Conservation (phyloP, 169 alveolate genomes). For the Eimeria maxima region DNA sequence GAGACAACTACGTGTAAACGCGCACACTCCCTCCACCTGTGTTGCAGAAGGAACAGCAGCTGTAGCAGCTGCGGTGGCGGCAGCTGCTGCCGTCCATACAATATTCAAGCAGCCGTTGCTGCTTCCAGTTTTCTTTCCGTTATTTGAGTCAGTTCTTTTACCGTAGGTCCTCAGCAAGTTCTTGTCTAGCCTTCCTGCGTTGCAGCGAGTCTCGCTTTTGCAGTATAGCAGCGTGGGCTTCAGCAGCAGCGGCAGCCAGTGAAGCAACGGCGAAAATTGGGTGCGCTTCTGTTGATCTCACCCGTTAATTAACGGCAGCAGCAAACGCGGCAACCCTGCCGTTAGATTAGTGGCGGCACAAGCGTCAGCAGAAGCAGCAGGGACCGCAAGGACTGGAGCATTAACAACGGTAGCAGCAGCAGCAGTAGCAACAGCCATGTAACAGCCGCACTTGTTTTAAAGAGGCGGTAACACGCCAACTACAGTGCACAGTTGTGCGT, state of each 20-base stretch:
- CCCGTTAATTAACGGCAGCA: not conserved
- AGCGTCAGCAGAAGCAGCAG: not conserved
- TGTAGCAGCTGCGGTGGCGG: not conserved
- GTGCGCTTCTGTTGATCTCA: not conserved
- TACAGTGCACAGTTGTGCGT: not conserved
- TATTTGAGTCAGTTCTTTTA: not conserved
- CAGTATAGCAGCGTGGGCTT: not conserved
- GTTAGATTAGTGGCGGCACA: not conserved
- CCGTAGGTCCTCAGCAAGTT: not conserved
- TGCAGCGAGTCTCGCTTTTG: not conserved
- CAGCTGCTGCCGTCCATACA: not conserved
- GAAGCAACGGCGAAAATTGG: not conserved
- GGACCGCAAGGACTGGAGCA: not conserved
- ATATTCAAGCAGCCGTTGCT: not conserved
- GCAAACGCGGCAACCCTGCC: not conserved
- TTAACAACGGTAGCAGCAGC: conserved; percentile 14
- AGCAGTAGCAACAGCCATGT: conserved; percentile 26
- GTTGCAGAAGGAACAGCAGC: not conserved
- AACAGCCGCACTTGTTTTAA: not conserved
- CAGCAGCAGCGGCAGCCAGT: not conserved
- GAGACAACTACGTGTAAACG: not conserved
- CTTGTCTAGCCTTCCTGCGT: not conserved
- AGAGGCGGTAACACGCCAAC: not conserved
- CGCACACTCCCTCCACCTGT: not conserved
- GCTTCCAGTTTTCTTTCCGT: not conserved